Evolutionary conservation across 352 stramenopile species (phyloP).

Genomic region (Blastocystis sp.): DNA sequence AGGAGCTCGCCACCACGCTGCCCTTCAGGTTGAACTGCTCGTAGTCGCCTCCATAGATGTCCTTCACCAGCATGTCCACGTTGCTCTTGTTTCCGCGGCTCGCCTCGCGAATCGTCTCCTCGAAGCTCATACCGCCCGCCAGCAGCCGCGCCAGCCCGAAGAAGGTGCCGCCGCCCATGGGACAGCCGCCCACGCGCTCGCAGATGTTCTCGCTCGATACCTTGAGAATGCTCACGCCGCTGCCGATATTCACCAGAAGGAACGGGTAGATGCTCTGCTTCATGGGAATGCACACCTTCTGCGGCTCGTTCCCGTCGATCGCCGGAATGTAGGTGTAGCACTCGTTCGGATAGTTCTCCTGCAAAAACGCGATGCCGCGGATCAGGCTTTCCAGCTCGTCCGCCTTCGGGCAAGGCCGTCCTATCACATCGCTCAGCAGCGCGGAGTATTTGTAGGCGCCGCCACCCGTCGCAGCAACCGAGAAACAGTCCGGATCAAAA

Average conservation of each 20-base stretch:
- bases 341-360: conserved; percentile 90
- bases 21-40: conserved; percentile 86
- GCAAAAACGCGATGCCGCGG: conserved; percentile 90
- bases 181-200: conserved; percentile 93
- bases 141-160: conserved; percentile 92
- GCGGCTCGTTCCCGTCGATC: not conserved
- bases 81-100: conserved; percentile 75
- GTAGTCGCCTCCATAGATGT: conserved; percentile 96
- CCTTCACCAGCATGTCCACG: conserved; percentile 94
- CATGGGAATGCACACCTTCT: conserved; percentile 74
- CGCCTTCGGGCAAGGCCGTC: conserved; percentile 73
- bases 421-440: conserved; percentile 84
- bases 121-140: conserved; percentile 79
- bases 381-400: conserved; percentile 96
- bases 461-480: conserved; percentile 84
- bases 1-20: conserved; percentile 88
- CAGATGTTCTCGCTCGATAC: conserved; percentile 85
- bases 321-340: conserved; percentile 93
- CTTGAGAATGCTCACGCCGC: conserved; percentile 92
- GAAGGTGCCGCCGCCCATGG: conserved; percentile 96
- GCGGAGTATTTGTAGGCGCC: conserved; percentile 90
- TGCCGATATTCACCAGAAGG: conserved; percentile 95
- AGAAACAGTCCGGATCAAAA: conserved; percentile 86
- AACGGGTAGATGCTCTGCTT: conserved; percentile 85
- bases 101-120: conserved; percentile 80